These are phyloP conservation scores for Gorgonomyces haynaldii DNA, from an alignment of 192 early-diverging fungal species.

Conservation along the genomic window DNA sequence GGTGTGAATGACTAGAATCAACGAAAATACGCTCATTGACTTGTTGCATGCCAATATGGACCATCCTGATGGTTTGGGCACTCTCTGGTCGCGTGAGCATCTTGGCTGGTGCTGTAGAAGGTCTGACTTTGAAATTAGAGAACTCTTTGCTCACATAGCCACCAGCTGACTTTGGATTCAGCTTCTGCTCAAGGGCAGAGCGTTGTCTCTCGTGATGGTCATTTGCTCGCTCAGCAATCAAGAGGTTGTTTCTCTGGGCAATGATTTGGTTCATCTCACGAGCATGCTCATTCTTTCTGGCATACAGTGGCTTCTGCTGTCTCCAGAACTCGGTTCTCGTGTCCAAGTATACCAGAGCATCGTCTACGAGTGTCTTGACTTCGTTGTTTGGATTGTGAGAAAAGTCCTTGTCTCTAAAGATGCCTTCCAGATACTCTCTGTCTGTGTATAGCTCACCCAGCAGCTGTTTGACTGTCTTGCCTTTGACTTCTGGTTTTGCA, in stretches of 20 bases:
- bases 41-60: background rate
- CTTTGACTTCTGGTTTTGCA: background rate
- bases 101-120: background rate
- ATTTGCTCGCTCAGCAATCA: background rate
- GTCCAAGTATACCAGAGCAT: constrained; percentile 39
- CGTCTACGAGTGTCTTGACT: constrained; percentile 30
- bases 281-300: constrained; percentile 25
- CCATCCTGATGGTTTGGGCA: background rate
- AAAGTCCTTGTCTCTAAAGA: constrained; percentile 36
- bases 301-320: constrained; percentile 50
- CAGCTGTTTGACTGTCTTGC: constrained; percentile 12
- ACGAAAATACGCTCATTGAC: background rate
- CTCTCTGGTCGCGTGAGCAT: background rate
- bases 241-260: background rate
- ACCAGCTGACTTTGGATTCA: constrained; percentile 5
- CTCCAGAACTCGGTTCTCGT: constrained; percentile 48
- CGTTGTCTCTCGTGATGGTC: constrained; percentile 1
- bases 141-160: background rate
- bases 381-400: constrained; percentile 33
- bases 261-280: background rate
- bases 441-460: background rate
- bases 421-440: constrained; percentile 3
- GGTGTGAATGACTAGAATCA: background rate
- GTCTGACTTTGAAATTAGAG: background rate
- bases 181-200: background rate